Percentiles rank a stretch among this genome's conserved stretches.
Evolutionary conservation across 257 asterid genomes (phyloP).

Genomic region (Haberlea rhodopensis): DNA sequence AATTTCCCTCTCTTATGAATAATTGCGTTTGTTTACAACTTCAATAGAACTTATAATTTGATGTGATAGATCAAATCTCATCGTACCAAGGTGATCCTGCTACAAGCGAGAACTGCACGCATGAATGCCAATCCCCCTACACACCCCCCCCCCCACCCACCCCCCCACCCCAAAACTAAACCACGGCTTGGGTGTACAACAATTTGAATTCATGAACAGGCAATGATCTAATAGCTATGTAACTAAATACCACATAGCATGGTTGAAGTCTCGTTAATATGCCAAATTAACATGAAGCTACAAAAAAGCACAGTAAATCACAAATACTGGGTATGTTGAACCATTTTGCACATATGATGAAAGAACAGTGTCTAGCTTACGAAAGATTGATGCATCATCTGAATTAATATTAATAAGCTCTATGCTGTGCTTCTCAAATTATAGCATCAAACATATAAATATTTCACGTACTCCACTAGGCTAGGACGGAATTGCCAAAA

Average conservation of each 20-base stretch:
- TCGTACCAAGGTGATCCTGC: neutral
- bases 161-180: too few relatives aligned
- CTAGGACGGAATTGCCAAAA: neutral
- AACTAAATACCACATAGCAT: neutral
- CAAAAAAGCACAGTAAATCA: neutral
- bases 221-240: neutral
- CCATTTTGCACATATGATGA: neutral
- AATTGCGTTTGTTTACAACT: neutral
- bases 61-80: neutral
- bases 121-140: too few relatives aligned
- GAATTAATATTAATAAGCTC: neutral
- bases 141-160: too few relatives aligned
- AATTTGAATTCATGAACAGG: neutral
- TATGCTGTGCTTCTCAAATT: neutral
- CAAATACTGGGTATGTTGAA: neutral
- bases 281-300: neutral
- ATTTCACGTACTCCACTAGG: neutral
- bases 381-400: neutral
- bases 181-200: neutral
- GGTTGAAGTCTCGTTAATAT: neutral
- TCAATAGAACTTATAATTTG: neutral
- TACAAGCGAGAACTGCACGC: too few relatives aligned
- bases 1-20: constrained; percentile 16
- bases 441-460: neutral
- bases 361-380: neutral